phyloP scores from a whole-genome alignment of 1,284 basidiomycete species.

The Ustilago shanxiensis region DNA sequence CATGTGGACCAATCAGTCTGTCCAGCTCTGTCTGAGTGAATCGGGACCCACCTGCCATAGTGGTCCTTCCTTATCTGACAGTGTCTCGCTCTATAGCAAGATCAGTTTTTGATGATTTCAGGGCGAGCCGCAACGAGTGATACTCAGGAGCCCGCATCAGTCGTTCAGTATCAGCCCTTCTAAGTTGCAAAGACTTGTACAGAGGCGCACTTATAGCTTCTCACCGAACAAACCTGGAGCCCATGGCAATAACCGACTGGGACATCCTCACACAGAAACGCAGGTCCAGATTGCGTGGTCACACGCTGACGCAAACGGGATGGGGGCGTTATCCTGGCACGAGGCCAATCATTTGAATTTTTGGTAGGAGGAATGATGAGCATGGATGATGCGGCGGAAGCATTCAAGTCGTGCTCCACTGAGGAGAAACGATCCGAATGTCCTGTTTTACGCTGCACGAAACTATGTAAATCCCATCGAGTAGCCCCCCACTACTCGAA shows the following conservation, averaged over 20 bases:
- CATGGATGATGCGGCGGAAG: constrained; percentile 26
- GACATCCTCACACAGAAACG: no score
- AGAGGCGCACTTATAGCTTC: no score
- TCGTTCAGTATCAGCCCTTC: no score
- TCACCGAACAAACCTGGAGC: no score
- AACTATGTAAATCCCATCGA: constrained; percentile 25
- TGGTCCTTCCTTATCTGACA: no score
- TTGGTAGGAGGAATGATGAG: constrained; percentile 38
- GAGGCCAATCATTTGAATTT: constrained; percentile 50
- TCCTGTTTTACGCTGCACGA: constrained; percentile 11
- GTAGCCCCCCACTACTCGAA: constrained; percentile 38
- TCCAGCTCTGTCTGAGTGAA: neutral
- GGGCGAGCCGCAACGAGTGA: no score
- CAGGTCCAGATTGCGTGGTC: neutral
- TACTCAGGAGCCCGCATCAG: no score
- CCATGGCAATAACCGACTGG: no score
- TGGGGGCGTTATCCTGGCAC: constrained; percentile 41
- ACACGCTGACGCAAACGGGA: neutral
- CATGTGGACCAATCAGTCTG: constrained; percentile 6
- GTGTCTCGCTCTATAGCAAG: no score
- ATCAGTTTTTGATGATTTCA: no score
- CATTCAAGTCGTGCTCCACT: neutral
- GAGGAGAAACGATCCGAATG: neutral
- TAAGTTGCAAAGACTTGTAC: neutral
- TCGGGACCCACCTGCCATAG: no score